Base-by-base conservation (phyloP, 2,329 filamentous ascomycete species). In the Aspergillus amoenus region DNA sequence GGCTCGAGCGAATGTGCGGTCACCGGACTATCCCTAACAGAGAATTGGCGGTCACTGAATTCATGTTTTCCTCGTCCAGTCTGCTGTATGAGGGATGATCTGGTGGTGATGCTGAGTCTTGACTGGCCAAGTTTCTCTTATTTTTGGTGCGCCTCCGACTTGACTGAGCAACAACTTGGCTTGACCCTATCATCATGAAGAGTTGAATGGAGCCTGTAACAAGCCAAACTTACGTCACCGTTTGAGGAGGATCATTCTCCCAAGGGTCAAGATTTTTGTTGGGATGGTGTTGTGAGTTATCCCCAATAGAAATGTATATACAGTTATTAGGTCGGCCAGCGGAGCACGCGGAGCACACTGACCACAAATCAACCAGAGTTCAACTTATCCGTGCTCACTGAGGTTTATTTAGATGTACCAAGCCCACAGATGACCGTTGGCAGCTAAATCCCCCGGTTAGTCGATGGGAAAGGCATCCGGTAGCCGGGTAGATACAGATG, bases 61-160 rank as follows among this genome's bases (percentile, higher is more conserved):
- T 46, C 52, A 18, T 46, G 22, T 46, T 58, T 55, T 52, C 41
- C 34, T 53, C 50, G 59, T 39, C 40, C 45, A 41, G 45, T 22
- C 24, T 47, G 41, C 55, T 50, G 44, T 22, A 37, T 22, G 43
- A 43, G 48, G 40, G 55, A 46, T 54, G 48, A 58, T 61, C 56
- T 45, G 41, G 53, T 32, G 32, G 46, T 54, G 47, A 17, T 44
- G 21, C 12, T 46, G 39, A 34, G 46, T 54, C 48, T 62, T 30
- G 48, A 62, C 46, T 62, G 60, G 60, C 58, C 53, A 55, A 58
- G 60, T 62, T 62, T 62, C 60, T 62, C 43, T 52, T 56, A 59
- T 57, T 55, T 61, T 59, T 45, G 53, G 46, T 45, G 27, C 39
- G 30, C 45, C 53, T 46, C 48, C 45, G 52, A 30, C 27, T 56